Evolutionary conservation across 805 yeast genomes (phyloP).

Genomic region (Scheffersomyces stipitis): DNA sequence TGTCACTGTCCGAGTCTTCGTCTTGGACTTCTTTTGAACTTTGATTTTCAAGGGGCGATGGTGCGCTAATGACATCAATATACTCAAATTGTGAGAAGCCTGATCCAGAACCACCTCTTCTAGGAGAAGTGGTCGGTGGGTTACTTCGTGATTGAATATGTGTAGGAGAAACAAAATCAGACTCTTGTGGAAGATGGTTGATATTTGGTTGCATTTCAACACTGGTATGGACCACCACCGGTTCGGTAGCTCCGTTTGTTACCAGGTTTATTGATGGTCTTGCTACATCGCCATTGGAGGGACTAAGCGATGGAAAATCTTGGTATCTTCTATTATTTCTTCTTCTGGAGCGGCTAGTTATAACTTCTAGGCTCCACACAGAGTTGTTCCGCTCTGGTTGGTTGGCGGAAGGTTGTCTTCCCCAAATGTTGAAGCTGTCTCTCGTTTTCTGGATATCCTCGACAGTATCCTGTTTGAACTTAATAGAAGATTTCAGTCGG

Average conservation of each 20-base stretch:
- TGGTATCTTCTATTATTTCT: too few relatives aligned
- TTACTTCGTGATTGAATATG: too few relatives aligned
- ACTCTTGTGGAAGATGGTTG: too few relatives aligned
- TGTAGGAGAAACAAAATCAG: background rate
- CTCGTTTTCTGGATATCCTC: constrained; percentile 3
- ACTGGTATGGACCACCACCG: background rate
- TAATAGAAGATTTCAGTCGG: background rate
- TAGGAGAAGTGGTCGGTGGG: too few relatives aligned
- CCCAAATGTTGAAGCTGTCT: background rate
- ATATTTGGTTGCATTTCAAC: too few relatives aligned
- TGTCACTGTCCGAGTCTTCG: background rate
- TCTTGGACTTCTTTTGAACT: background rate
- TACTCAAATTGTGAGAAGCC: background rate
- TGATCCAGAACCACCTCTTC: too few relatives aligned
- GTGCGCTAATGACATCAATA: background rate
- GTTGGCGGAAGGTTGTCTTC: too few relatives aligned
- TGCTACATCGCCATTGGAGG: background rate
- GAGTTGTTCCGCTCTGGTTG: background rate
- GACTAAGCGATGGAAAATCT: background rate
- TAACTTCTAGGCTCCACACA: background rate
- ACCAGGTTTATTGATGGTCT: background rate
- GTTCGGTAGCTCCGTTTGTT: background rate
- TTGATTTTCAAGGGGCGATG: background rate
- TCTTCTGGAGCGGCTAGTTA: too few relatives aligned
- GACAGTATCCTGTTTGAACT: constrained; percentile 3